Evolutionary conservation across 306 rosid genomes (phyloP), one percentile per base, ranked within the genome.

Genomic region (Sicyos baderoa): DNA sequence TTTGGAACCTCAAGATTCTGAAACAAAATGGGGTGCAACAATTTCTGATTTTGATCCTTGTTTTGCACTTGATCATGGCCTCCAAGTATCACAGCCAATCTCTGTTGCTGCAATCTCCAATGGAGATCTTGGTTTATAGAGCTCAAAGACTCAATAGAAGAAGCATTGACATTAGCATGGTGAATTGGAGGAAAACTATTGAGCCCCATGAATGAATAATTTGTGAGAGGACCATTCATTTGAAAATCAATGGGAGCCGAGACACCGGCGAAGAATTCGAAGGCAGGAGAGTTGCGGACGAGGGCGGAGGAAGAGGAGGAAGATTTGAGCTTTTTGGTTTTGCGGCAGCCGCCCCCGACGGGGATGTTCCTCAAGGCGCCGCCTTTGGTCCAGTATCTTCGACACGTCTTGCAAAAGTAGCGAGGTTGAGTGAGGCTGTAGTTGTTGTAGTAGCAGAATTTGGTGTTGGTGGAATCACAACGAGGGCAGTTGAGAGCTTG

Each of bases 361-460:
- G 98, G 98, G 15, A 93, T 94, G 79, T 86, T 93, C 29, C 98
- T 83, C 47, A 93, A 73, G 50, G 98, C 93, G 1, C 98, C 98
- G 16, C 95, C 98, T 74, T 85, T 87, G 53, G 98, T 93, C 98
- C 98, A 93, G 83, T 93, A 93, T 54, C 98, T 79, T 47, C 98
- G 77, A 66, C 98, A 93, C 1, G 97, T 93, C 78, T 93, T 93
- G 86, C 98, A 93, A 84, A 93, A 93, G 71, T 40, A 2, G 9
- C 45, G 45, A 40, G 45, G 45, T 40, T 40, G 45, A 40, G 45
- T 40, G 10, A 40, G 91, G 78, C 95, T 89, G 82, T 93, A 93
- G 76, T 93, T 93, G 84, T 93, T 93, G 88, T 87, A 93, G 91
- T 93, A 93, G 73, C 98, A 93, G 86, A 93, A 93, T 65, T 93